phyloP scores from a whole-genome alignment of 768 basidiomycete species.

The Boletus vermiculosoides region DNA sequence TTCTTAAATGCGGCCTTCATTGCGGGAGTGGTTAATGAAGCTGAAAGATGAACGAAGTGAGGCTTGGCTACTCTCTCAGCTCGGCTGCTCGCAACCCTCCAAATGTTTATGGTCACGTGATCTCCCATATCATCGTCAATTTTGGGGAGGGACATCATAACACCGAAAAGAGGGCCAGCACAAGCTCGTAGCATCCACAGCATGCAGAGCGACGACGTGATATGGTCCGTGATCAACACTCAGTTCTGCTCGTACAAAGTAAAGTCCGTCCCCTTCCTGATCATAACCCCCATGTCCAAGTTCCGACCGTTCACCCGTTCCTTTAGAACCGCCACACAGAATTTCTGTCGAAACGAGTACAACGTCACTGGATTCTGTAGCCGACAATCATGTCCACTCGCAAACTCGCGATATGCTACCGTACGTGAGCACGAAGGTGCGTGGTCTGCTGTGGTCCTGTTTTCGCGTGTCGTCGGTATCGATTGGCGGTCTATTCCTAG shows the following conservation, averaged over 20 bases:
- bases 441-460: conserved; percentile 3
- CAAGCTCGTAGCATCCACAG: neutral
- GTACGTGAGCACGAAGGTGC: conserved; percentile 92
- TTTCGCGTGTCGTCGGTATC: neutral
- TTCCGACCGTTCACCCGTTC: neutral
- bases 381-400: conserved; percentile 94
- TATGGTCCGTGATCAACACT: conserved; percentile 93
- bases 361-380: conserved; percentile 96
- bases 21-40: too few relatives aligned
- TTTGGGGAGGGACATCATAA: neutral
- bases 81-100: too few relatives aligned
- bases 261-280: conserved; percentile 61
- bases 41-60: too few relatives aligned
- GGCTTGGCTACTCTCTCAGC: too few relatives aligned
- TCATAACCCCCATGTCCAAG: conserved; percentile 3
- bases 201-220: conserved; percentile 97
- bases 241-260: conserved; percentile 99
- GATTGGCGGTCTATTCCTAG: conserved; percentile 37
- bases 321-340: conserved; percentile 85
- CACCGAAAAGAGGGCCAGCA: neutral
- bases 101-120: conserved; percentile 11
- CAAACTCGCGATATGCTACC: conserved; percentile 97
- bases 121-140: neutral
- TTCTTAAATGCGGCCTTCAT: too few relatives aligned
- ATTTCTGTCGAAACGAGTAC: conserved; percentile 98